Conservation (phyloP, 148 eudicot species). For the Silene latifolia region DNA sequence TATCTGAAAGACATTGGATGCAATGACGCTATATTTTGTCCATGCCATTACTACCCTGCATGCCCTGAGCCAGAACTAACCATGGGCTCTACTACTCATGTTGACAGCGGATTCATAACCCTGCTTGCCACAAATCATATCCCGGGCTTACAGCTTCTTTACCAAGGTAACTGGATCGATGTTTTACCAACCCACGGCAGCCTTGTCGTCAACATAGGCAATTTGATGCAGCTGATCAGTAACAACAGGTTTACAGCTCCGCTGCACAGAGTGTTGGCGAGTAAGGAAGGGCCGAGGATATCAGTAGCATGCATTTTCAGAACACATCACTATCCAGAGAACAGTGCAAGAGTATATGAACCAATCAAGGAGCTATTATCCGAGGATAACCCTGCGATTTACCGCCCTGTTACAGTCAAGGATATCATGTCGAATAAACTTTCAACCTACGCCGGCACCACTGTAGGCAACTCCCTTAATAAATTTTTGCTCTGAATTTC, state of each 20-base stretch:
- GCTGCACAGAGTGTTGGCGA: constrained; percentile 15
- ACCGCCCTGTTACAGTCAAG: constrained; percentile 13
- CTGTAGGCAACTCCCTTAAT: constrained; percentile 12
- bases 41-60: constrained; percentile 20
- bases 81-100: constrained; percentile 10
- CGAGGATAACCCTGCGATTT: background rate
- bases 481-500: constrained; percentile 13
- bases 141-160: constrained; percentile 22
- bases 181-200: background rate
- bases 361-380: constrained; percentile 16
- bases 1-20: constrained; percentile 8
- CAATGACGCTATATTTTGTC: constrained; percentile 1
- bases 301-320: constrained; percentile 22
- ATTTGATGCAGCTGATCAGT: constrained; percentile 15
- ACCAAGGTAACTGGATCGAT: constrained; percentile 20
- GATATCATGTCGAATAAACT: constrained; percentile 17
- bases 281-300: constrained; percentile 21
- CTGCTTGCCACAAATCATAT: constrained; percentile 7
- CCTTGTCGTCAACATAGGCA: constrained; percentile 9
- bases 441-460: background rate
- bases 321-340: constrained; percentile 8
- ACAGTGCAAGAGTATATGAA: constrained; percentile 8
- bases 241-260: constrained; percentile 6
- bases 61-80: constrained; percentile 14
- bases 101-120: constrained; percentile 22